Base-by-base conservation (phyloP, 768 basidiomycete genomes). In the Suillus placidus region DNA sequence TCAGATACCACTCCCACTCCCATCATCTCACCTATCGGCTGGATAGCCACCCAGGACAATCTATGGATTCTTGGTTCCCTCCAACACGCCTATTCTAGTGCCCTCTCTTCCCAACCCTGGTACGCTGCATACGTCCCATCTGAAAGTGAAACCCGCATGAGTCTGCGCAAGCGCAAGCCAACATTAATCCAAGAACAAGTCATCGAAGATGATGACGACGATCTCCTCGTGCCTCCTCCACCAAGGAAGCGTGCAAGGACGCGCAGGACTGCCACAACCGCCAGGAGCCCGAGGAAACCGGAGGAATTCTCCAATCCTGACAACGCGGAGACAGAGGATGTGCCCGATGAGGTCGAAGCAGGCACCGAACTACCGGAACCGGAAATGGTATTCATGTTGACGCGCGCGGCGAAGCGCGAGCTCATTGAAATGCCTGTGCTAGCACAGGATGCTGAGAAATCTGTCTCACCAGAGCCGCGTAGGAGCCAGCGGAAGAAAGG, bases 1-100 rank as follows among this genome's bases (percentile, higher is more conserved):
- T 34, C 6, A 76, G 76, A 75, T 62, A 68, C 71, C 1, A 73
- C 71, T 0, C 76, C 76, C 10, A 72, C 74, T 23, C 76, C 76
- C 14, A 78, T 76, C 42, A 72, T 78, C 23, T 74, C 78, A 42
- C 76, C 78, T 66, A 79, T 79, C 67, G 75, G 68, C 57, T 77
- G 76, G 76, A 76, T 78, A 60, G 76, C 75, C 30, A 64, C 67
- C 18, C 72, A 71, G 34, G 77, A 77, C 65, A 77, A 76, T 65
- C 75, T 77, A 49, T 77, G 76, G 76, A 74, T 78, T 35, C 77
- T 77, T 7, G 68, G 66, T 60, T 76, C 71, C 64, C 72, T 76
- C 60, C 76, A 77, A 61, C 66, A 68, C 47, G 77, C 76, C 13
- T 77, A 76, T 56, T 67, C 69, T 0, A 66, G 68, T n/a, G 65